Base-by-base conservation (phyloP, 1,284 basidiomycete genomes). In the Puccinia triticina region DNA sequence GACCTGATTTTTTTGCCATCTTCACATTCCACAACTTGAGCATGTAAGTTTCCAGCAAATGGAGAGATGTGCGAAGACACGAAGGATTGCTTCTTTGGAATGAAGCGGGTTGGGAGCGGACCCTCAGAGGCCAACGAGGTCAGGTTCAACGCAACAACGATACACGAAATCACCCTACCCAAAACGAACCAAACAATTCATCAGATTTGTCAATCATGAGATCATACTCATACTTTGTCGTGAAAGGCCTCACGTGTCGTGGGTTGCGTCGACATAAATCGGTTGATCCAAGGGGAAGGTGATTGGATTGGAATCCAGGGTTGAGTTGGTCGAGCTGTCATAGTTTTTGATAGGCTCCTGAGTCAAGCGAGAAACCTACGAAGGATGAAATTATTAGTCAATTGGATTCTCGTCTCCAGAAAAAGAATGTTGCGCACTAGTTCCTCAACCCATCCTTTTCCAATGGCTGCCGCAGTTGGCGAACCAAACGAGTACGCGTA, bases 211-310 rank as follows among this genome's bases (percentile, higher is more conserved):
- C 34, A 29, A 48, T 50, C 32, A 55, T 23, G 40, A 66, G 40
- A 8, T 29, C 7, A 3, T 2, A 1, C 40, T 75, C 76, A 57
- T 14, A n/a, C 4, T 12, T 64, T 64, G 59, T 23, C 7, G n/a
- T 48, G 48, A 29, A 72, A 29, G 32, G 43, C 29, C 79, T 50
- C 26, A 82, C 81, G 85, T 84, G 71, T 94, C 93, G 83, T 94
- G 93, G 0, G 93, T 94, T 0, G 93, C 93, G 86, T 94, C 93
- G 4, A 93, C 94, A 84, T 95, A 96, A 55, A 96, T 88, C 82
- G 89, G 90, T 84, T 96, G 91, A 75, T 91, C 89, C 7, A 95
- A 89, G 4, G 94, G 94, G 91, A 95, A 95, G 0, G 91, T 93
- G 37, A 89, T 89, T 0, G 89, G 88, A 85, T 91, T 90, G 81